Evolutionary conservation across 768 basidiomycete genomes (phyloP).

Genomic region (Guyanaporus albipodus): DNA sequence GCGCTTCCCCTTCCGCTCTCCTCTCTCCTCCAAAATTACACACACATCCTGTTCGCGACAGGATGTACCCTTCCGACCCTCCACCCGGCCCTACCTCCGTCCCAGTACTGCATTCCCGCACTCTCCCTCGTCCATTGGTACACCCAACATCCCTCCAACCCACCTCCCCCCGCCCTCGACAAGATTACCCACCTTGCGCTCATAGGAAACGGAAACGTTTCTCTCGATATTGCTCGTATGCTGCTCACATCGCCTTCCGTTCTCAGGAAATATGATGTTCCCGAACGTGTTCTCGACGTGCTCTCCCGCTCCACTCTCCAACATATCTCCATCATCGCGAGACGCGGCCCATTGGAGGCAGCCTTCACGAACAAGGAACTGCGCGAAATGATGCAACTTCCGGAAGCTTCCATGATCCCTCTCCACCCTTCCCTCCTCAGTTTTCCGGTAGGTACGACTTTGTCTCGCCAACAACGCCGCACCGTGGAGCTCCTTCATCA

Average conservation of each 20-base stretch:
- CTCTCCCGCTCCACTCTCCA: slow-evolving; percentile 59
- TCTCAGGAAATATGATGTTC: slow-evolving; percentile 74
- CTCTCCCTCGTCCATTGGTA: slow-evolving; percentile 94
- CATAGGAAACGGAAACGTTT: slow-evolving; percentile 94
- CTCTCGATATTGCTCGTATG: slow-evolving; percentile 88
- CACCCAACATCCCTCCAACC: slow-evolving; percentile 79
- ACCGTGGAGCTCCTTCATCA: slow-evolving; percentile 62
- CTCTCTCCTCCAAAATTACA: slow-evolving; percentile 67
- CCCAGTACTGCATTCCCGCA: slow-evolving; percentile 59
- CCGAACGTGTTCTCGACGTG: slow-evolving; percentile 64
- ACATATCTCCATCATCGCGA: slow-evolving; percentile 78
- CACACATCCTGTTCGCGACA: slow-evolving; percentile 81
- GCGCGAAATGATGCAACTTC: slow-evolving; percentile 70
- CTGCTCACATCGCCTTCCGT: slow-evolving; percentile 66
- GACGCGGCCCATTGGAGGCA: slow-evolving; percentile 85
- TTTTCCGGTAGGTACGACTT: slow-evolving; percentile 30
- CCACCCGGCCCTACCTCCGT: slow-evolving; percentile 50
- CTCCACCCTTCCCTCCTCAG: slow-evolving; percentile 45
- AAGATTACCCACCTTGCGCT: slow-evolving; percentile 69
- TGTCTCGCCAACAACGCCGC: slow-evolving; percentile 63
- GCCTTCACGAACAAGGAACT: slow-evolving; percentile 93
- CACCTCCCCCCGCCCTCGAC: slow-evolving; percentile 60
- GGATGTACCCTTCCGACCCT: slow-evolving; percentile 70
- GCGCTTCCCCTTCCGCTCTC: slow-evolving; percentile 55
- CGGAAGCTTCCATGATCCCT: slow-evolving; percentile 65